Percentiles rank a stretch among this genome's conserved stretches.
phyloP scores from a whole-genome alignment of 2,329 filamentous ascomycete species.

The Xenoacremonium recifei region DNA sequence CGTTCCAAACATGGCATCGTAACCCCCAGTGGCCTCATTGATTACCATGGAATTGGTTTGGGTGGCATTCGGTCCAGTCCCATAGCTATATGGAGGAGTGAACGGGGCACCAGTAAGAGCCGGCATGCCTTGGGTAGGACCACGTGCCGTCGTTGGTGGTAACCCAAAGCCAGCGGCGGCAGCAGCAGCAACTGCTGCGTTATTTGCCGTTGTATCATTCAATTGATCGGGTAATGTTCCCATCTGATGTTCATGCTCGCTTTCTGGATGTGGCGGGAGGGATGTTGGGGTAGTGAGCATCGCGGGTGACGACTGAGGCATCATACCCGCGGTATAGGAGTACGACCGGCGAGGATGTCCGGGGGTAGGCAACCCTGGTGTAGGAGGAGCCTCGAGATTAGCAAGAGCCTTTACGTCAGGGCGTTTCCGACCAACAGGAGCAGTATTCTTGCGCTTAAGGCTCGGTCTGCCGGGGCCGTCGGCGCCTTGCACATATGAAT shows the following conservation, averaged over 20 bases:
- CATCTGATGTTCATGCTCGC: conserved; percentile 28
- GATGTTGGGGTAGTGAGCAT: conserved; percentile 39
- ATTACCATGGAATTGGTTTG: conserved; percentile 26
- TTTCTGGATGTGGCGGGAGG: conserved; percentile 33
- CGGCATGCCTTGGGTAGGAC: conserved; percentile 27
- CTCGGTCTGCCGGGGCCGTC: conserved; percentile 33
- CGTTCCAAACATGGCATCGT: conserved; percentile 60
- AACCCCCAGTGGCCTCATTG: conserved; percentile 36
- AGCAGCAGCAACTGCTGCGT: conserved; percentile 33
- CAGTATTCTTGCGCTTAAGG: conserved; percentile 50
- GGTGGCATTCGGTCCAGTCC: conserved; percentile 27
- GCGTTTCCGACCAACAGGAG: conserved; percentile 36
- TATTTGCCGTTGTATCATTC: conserved; percentile 33
- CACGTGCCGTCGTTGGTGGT: conserved; percentile 18
- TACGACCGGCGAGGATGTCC: conserved; percentile 39
- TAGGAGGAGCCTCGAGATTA: conserved; percentile 24
- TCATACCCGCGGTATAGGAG: conserved; percentile 28
- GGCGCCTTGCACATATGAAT: conserved; percentile 42
- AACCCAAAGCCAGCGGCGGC: conserved; percentile 36
- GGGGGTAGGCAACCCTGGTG: conserved; percentile 27
- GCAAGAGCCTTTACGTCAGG: conserved; percentile 36
- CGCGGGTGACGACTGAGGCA: conserved; percentile 38
- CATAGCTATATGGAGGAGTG: conserved; percentile 43
- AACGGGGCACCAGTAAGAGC: conserved; percentile 34
- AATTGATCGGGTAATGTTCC: conserved; percentile 33